phyloP scores from a whole-genome alignment of 345 rosid species.

The Corymbia maculata region DNA sequence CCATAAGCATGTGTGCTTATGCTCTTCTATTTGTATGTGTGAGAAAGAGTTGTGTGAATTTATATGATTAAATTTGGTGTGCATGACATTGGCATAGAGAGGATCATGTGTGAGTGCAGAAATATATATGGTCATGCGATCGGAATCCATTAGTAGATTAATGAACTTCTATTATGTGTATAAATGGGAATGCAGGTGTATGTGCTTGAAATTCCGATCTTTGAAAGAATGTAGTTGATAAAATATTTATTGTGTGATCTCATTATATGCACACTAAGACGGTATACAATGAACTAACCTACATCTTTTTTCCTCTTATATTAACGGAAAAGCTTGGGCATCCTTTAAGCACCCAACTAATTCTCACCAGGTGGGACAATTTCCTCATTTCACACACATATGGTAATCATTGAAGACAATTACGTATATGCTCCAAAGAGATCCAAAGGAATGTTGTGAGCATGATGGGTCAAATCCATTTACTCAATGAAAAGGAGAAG shows the following conservation, averaged over 20 bases:
- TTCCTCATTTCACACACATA: fast-evolving
- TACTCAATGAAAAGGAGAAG: not conserved
- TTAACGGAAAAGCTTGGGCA: not conserved
- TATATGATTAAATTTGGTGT: not conserved
- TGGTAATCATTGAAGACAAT: not conserved
- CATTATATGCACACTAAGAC: not conserved
- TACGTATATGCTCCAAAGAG: not conserved
- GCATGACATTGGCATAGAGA: not conserved
- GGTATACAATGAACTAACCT: fast-evolving
- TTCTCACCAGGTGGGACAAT: fast-evolving
- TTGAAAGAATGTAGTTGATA: not conserved
- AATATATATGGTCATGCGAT: not conserved
- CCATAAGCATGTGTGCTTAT: not conserved
- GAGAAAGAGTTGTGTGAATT: not conserved
- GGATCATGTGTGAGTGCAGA: not conserved
- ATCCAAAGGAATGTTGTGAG: not conserved
- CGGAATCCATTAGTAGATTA: not conserved
- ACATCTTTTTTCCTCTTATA: not conserved
- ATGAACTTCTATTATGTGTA: not conserved
- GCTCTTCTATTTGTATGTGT: fast-evolving
- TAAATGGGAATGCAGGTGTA: not conserved
- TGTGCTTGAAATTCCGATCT: not conserved
- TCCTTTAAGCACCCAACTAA: not conserved
- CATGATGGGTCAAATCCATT: not conserved
- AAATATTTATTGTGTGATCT: not conserved